Evolutionary conservation across 2,329 filamentous ascomycete genomes (phyloP), one percentile per base, ranked within the genome.

Genomic region (Didymella exigua): DNA sequence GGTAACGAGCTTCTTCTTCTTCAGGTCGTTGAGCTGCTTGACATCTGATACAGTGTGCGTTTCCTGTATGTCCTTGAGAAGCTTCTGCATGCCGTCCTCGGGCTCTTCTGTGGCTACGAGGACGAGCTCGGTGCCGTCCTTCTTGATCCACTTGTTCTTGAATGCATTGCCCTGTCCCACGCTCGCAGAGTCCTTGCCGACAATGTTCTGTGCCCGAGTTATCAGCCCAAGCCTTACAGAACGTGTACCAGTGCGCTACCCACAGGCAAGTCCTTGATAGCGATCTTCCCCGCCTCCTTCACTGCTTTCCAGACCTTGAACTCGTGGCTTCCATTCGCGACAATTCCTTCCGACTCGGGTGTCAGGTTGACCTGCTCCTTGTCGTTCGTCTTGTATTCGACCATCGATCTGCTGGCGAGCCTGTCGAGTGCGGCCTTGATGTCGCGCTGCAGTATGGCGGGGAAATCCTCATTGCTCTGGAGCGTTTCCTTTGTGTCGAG

Each of bases 141-240:
- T 88, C 74, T 86, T 86, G 58, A 88, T 82, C 86, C 86, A 88
- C 62, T 84, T 85, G 67, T 82, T 80, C 76, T 84, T 96, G 81
- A 98, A 96, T 29, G 93, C 93, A 79, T 95, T 96, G 67, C 92
- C 92, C 74, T 95, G 89, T n/a, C 95, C 95, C 57, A 97, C 81
- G 78, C 91, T 93, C 44, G 88, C 88, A 42, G 80, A 86, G 75
- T 90, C 90, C 75, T 89, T 86, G 51, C 89, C 89, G 61, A 93
- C 86, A 79, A 80, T 72, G 79, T 80, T 68, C 71, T 74, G 48
- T 55, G 18, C 29, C 41, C 38, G 44, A 44, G 46, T 40, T 59
- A 61, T 73, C 51, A 75, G 68, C 53, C 42, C 21, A 40, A 43
- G 8, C 18, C 5, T 5, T 11, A 33, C 3, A n/a, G 8, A 30